Conservation (phyloP, 306 rosid species). For the Rubus parviflorus region DNA sequence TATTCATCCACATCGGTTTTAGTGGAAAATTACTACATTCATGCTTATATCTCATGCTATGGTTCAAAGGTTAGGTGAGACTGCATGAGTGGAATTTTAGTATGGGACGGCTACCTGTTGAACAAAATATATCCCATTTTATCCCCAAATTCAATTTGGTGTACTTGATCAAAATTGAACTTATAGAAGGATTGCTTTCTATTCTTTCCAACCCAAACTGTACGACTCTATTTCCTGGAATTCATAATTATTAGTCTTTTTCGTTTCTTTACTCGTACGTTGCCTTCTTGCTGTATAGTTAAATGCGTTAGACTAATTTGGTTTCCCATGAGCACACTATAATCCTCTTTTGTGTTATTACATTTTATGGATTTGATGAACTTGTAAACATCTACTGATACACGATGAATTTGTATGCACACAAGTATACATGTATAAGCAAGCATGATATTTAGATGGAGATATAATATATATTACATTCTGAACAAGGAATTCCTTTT, state of each 20-base stretch:
- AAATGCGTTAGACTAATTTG: not conserved
- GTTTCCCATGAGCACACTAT: not conserved
- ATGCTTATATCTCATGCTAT: too few species aligned
- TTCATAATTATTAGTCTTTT: not conserved
- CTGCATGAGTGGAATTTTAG: too few species aligned
- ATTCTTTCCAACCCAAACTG: not conserved
- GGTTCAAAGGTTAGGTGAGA: too few species aligned
- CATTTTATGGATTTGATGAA: not conserved
- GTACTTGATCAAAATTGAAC: too few species aligned
- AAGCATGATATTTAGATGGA: not conserved
- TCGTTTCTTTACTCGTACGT: not conserved
- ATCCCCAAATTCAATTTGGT: too few species aligned
- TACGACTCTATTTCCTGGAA: not conserved
- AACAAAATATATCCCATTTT: too few species aligned
- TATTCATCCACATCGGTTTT: too few species aligned
- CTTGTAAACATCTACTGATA: not conserved
- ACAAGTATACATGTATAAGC: not conserved
- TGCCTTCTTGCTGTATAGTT: not conserved
- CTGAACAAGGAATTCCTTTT: constrained; percentile 23
- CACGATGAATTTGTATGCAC: not conserved
- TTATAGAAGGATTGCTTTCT: too few species aligned
- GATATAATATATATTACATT: constrained; percentile 12
- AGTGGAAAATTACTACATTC: too few species aligned
- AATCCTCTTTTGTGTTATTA: not conserved
- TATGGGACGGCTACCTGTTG: too few species aligned